Evolutionary conservation across 371 early-diverging fungal species (phyloP).

Genomic region (Mortierella sp.): DNA sequence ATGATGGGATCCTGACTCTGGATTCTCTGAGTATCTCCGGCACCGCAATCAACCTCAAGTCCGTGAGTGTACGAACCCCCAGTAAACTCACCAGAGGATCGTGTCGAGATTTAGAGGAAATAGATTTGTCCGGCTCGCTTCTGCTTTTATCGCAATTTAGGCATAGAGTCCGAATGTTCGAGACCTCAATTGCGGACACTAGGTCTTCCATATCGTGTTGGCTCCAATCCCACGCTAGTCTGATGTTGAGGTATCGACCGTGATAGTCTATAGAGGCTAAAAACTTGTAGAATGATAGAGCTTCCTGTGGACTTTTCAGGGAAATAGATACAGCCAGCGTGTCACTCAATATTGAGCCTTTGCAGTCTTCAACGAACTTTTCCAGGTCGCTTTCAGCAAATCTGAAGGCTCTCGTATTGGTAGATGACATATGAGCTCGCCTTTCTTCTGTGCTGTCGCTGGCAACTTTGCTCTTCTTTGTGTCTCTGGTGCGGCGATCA

Average conservation of each 20-base stretch:
- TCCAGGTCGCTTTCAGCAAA: background rate
- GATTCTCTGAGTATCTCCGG: background rate
- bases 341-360: background rate
- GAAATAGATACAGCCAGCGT: background rate
- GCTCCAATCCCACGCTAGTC: background rate
- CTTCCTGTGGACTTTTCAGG: background rate
- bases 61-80: background rate
- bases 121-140: background rate
- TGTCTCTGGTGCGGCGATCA: background rate
- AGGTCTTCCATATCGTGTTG: conserved; percentile 1
- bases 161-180: background rate
- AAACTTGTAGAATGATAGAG: background rate
- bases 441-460: background rate
- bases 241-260: background rate
- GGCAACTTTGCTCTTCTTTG: background rate
- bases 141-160: background rate
- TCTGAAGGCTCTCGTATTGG: background rate
- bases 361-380: background rate
- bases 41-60: background rate
- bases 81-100: background rate
- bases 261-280: background rate
- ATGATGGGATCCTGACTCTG: background rate
- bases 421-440: background rate
- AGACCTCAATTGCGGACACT: background rate
- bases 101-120: background rate